Evolutionary conservation across 345 rosid genomes (phyloP).

Genomic region (Sapria himalayana): DNA sequence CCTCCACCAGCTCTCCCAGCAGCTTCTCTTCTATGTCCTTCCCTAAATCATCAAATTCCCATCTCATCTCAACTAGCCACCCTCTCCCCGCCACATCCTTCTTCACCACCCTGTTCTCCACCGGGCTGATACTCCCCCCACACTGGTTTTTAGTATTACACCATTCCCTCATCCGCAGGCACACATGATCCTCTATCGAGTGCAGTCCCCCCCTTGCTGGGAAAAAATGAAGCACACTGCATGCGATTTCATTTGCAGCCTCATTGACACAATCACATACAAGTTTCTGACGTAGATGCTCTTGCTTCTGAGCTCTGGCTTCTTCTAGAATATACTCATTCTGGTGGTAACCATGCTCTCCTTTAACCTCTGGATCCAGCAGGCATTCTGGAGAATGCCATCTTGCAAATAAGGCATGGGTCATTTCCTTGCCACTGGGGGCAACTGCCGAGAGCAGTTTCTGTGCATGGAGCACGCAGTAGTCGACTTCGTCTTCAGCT

Average conservation of each 20-base stretch:
- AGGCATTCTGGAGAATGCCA: constrained; percentile 74
- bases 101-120: constrained; percentile 42
- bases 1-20: constrained; percentile 63
- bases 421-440: constrained; percentile 18
- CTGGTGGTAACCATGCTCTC: constrained; percentile 19
- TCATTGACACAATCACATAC: constrained; percentile 54
- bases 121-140: constrained; percentile 37
- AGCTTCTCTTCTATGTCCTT: constrained; percentile 37
- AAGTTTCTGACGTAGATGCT: constrained; percentile 42
- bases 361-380: constrained; percentile 50
- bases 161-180: constrained; percentile 55
- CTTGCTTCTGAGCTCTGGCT: constrained; percentile 47
- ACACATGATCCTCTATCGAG: constrained; percentile 33
- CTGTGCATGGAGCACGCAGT: constrained; percentile 40
- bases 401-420: constrained; percentile 16
- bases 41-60: constrained; percentile 32
- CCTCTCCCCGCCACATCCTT: constrained; percentile 55
- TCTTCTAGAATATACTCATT: constrained; percentile 39
- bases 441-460: constrained; percentile 33
- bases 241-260: constrained; percentile 26
- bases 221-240: constrained; percentile 7
- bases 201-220: constrained; percentile 9
- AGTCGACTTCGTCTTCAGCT: constrained; percentile 32
- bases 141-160: constrained; percentile 17
- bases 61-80: constrained; percentile 32